Evolutionary conservation across 768 basidiomycete species (phyloP).

Genomic region (Kwoniella heveanensis): DNA sequence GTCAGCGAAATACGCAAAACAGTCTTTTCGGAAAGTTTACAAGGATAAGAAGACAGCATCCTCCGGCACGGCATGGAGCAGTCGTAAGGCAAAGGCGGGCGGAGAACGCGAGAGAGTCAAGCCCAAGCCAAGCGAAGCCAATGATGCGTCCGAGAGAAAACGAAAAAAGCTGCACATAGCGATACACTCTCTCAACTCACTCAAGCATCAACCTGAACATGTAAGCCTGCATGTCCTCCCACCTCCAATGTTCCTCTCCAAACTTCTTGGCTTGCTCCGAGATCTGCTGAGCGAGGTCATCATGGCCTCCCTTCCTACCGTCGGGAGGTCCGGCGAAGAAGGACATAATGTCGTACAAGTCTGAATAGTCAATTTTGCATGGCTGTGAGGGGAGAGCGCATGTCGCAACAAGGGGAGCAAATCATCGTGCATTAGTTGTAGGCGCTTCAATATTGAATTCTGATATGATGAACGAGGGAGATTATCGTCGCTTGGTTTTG

Average conservation of each 20-base stretch:
- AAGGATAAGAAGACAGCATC: not conserved
- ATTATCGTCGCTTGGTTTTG: too few relatives aligned
- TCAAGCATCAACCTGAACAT: slow-evolving; percentile 54
- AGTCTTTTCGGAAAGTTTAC: too few relatives aligned
- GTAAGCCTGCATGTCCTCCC: slow-evolving; percentile 57
- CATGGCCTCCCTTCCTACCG: slow-evolving; percentile 37
- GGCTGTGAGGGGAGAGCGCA: too few relatives aligned
- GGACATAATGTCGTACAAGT: slow-evolving; percentile 53
- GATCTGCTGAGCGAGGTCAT: slow-evolving; percentile 50
- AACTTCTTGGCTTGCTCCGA: slow-evolving; percentile 49
- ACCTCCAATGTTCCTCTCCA: slow-evolving; percentile 52
- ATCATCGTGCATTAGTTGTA: too few relatives aligned
- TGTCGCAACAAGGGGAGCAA: too few relatives aligned
- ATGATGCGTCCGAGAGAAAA: not conserved
- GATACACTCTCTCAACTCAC: slow-evolving; percentile 25
- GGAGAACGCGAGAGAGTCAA: not conserved
- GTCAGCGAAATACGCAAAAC: too few relatives aligned
- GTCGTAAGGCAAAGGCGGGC: too few relatives aligned
- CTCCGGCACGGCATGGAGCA: too few relatives aligned
- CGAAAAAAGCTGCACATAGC: too few relatives aligned
- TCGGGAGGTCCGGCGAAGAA: slow-evolving; percentile 55
- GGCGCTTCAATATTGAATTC: too few relatives aligned
- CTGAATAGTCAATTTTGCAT: slow-evolving; percentile 53
- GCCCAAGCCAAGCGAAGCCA: not conserved
- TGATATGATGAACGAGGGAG: not conserved